Evolutionary conservation across 108 stramenopile species (phyloP).

Genomic region (Discostella pseudostelligera): DNA sequence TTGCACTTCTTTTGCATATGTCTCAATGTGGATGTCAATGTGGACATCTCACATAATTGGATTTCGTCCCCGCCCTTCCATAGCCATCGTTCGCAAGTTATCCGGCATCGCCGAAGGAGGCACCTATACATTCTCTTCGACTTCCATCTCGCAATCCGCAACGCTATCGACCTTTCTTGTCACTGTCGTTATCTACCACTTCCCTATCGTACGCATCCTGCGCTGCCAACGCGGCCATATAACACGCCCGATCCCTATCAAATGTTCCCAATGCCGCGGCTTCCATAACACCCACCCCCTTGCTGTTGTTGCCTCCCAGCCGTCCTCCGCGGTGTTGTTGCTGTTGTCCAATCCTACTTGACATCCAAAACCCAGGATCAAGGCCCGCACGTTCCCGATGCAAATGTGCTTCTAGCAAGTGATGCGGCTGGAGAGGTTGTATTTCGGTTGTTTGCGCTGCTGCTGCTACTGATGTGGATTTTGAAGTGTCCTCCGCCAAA

Average conservation of each 20-base stretch:
- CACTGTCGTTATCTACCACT: too few relatives aligned
- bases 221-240: conserved; percentile 57
- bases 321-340: too few relatives aligned
- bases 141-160: too few relatives aligned
- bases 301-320: neutral
- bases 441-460: neutral
- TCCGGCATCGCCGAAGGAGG: too few relatives aligned
- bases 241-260: conserved; percentile 18
- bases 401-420: conserved; percentile 56
- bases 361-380: conserved; percentile 81
- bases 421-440: conserved; percentile 52
- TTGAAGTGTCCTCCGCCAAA: neutral
- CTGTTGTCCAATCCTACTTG: conserved; percentile 22
- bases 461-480: conserved; percentile 1
- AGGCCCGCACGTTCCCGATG: conserved; percentile 58
- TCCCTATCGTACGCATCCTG: conserved; percentile 59
- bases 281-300: conserved; percentile 34
- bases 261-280: conserved; percentile 41
- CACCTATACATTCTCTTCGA: too few relatives aligned
- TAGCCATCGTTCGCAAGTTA: too few relatives aligned
- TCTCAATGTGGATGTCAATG: too few relatives aligned
- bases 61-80: too few relatives aligned
- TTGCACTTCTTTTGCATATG: too few relatives aligned
- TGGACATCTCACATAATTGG: too few relatives aligned
- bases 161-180: too few relatives aligned